phyloP scores from a whole-genome alignment of 192 early-diverging fungal genomes.

The Coemansia nantahalensis region DNA sequence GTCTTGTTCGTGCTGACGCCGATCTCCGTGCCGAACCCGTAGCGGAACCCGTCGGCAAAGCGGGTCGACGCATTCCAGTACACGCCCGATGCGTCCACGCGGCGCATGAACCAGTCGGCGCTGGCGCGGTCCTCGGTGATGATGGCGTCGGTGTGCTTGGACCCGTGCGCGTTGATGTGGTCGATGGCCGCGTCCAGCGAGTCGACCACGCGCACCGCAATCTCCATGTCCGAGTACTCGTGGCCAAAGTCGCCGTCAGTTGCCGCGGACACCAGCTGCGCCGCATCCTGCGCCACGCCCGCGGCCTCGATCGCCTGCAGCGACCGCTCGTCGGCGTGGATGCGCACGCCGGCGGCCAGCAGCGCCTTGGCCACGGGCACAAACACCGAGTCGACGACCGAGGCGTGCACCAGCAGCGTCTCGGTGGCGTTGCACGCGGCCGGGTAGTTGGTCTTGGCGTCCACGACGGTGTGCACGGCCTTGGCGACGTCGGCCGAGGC shows the following conservation, averaged over 20 bases:
- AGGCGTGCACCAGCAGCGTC: slow-evolving; percentile 81
- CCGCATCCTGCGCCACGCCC: slow-evolving; percentile 5
- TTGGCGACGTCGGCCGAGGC: slow-evolving; percentile 73
- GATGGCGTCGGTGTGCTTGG: slow-evolving; percentile 95
- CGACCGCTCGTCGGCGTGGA: slow-evolving; percentile 61
- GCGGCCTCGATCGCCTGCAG: slow-evolving; percentile 35
- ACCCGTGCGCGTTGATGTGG: slow-evolving; percentile 93
- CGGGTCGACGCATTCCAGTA: slow-evolving; percentile 96
- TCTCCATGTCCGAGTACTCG: slow-evolving; percentile 84
- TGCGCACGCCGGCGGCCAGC: slow-evolving; percentile 57
- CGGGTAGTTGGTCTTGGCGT: slow-evolving; percentile 92
- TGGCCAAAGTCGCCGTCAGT: slow-evolving; percentile 74
- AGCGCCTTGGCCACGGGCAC: slow-evolving; percentile 60
- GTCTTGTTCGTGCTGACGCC: slow-evolving; percentile 99
- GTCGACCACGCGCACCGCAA: slow-evolving; percentile 79
- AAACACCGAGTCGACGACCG: slow-evolving; percentile 48
- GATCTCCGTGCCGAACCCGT: slow-evolving; percentile 98
- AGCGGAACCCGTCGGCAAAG: slow-evolving; percentile 98
- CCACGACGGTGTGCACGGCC: slow-evolving; percentile 78
- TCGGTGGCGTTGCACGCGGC: slow-evolving; percentile 97
- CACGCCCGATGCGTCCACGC: slow-evolving; percentile 96
- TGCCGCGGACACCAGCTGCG: slow-evolving; percentile 15
- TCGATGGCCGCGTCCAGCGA: slow-evolving; percentile 75
- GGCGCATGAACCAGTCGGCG: slow-evolving; percentile 84
- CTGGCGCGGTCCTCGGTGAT: slow-evolving; percentile 71